Percentiles rank a stretch among this genome's conserved stretches.
phyloP scores from a whole-genome alignment of 495 filamentous ascomycete genomes.

The Penicillium arizonense region DNA sequence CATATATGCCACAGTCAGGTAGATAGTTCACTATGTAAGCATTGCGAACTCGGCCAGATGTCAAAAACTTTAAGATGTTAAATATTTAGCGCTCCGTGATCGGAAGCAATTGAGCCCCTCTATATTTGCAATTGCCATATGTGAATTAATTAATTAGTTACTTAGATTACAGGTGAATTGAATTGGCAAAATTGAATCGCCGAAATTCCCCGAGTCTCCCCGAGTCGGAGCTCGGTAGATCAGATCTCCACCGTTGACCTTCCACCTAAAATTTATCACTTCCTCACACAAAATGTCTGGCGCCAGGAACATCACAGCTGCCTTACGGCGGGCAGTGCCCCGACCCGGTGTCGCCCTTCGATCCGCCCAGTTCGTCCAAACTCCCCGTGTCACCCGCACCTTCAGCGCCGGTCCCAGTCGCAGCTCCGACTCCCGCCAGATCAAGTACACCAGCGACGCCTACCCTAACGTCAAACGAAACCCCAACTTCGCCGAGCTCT shows the following conservation, averaged over 20 bases:
- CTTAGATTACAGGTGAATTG: background rate
- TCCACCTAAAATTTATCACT: slow-evolving; percentile 15
- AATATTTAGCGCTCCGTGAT: too few relatives aligned
- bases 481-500: slow-evolving; percentile 65
- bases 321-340: slow-evolving; percentile 41
- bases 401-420: slow-evolving; percentile 35
- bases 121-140: too few relatives aligned
- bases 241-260: slow-evolving; percentile 24
- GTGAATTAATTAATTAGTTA: too few relatives aligned
- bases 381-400: slow-evolving; percentile 26
- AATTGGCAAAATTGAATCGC: background rate
- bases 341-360: slow-evolving; percentile 28
- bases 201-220: slow-evolving; percentile 8
- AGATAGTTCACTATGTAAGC: too few relatives aligned
- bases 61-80: too few relatives aligned
- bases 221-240: slow-evolving; percentile 14
- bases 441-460: slow-evolving; percentile 76
- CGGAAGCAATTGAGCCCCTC: too few relatives aligned
- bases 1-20: too few relatives aligned
- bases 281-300: slow-evolving; percentile 35
- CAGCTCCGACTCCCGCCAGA: slow-evolving; percentile 44
- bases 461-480: slow-evolving; percentile 84
- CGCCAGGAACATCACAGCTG: slow-evolving; percentile 35
- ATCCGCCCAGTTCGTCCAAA: slow-evolving; percentile 17
- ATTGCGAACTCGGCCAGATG: too few relatives aligned